These are phyloP conservation scores for Eucalyptus pauciflora DNA, from an alignment of 345 rosid species.

Conservation along the genomic window DNA sequence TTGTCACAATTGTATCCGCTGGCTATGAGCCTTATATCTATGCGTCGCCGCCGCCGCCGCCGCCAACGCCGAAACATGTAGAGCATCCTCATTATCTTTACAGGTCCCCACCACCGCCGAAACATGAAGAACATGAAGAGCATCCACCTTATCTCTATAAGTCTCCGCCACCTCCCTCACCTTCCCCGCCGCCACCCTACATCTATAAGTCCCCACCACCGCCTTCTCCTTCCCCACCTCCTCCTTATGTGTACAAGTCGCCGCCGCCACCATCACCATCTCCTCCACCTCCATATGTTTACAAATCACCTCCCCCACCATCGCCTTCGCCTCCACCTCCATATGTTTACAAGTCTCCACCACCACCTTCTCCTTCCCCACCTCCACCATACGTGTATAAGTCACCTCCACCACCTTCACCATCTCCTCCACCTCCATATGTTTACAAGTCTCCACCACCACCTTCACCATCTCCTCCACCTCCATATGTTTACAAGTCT, in stretches of 20 bases:
- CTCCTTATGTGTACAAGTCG: constrained; percentile 6
- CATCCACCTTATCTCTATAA: background rate
- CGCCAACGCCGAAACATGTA: background rate
- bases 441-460: background rate
- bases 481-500: background rate
- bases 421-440: background rate
- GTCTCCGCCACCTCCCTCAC: background rate
- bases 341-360: background rate
- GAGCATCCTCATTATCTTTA: background rate
- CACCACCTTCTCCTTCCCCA: background rate
- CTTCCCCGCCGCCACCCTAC: background rate
- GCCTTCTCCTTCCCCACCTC: background rate
- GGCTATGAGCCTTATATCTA: constrained; percentile 6
- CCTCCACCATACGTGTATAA: background rate
- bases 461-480: background rate
- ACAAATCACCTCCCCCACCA: background rate
- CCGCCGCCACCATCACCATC: background rate
- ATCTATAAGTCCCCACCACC: background rate
- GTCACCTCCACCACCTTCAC: background rate
- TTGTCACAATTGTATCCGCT: constrained; percentile 2
- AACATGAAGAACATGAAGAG: background rate
- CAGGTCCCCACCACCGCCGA: background rate
- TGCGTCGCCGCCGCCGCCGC: constrained; percentile 7
- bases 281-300: background rate
- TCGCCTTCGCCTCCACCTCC: background rate